phyloP scores from a whole-genome alignment of 1,284 basidiomycete species.

The Apiotrichum sp. region DNA sequence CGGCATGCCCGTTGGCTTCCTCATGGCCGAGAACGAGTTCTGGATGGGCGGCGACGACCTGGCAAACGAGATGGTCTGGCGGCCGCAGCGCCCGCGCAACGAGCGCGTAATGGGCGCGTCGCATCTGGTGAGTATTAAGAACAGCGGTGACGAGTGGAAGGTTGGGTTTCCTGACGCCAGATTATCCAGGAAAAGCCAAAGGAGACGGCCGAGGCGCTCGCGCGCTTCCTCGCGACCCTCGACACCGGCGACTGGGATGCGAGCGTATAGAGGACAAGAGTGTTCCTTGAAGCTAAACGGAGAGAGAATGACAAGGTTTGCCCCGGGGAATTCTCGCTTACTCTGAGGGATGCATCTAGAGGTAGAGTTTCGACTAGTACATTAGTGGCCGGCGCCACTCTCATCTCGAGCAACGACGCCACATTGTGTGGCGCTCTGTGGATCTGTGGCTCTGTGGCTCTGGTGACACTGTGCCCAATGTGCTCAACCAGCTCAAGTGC shows the following conservation, averaged over 20 bases:
- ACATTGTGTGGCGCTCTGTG: too few relatives aligned
- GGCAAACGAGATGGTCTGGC: constrained; percentile 28
- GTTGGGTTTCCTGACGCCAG: neutral
- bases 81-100: constrained; percentile 23
- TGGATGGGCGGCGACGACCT: constrained; percentile 21
- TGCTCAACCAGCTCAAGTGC: too few relatives aligned
- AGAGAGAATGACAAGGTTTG: too few relatives aligned
- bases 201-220: constrained; percentile 28
- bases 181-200: constrained; percentile 36
- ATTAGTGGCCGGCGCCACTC: too few relatives aligned
- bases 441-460: too few relatives aligned
- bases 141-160: neutral
- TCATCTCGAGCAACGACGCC: too few relatives aligned
- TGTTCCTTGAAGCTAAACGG: too few relatives aligned
- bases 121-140: constrained; percentile 27
- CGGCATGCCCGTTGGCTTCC: constrained; percentile 27
- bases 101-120: constrained; percentile 29
- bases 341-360: too few relatives aligned
- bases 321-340: too few relatives aligned
- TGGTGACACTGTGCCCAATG: too few relatives aligned
- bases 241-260: constrained; percentile 7
- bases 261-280: neutral
- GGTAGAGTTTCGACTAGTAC: too few relatives aligned
- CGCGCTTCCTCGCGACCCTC: constrained; percentile 26
- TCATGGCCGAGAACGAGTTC: constrained; percentile 29